phyloP scores from a whole-genome alignment of 176 grass and related monocot species.

The Triticum monococcum region DNA sequence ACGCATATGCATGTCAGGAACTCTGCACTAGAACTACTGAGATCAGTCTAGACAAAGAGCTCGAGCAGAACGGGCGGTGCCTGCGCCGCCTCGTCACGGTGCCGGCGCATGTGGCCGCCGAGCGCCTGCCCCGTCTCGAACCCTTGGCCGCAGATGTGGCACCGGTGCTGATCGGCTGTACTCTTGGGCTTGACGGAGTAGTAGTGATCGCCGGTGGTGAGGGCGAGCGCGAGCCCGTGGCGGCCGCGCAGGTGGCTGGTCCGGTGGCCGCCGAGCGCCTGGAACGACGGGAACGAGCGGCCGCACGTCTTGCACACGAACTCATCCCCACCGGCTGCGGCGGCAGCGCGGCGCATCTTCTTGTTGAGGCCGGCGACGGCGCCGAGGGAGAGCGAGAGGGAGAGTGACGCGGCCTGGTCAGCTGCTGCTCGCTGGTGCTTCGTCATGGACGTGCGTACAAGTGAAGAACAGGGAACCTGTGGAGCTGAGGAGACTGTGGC shows the following conservation, averaged over 20 bases:
- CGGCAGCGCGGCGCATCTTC: not conserved
- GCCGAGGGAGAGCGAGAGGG: not conserved
- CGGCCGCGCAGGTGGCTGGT: conserved; percentile 56
- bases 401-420: not conserved
- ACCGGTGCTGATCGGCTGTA: conserved; percentile 31
- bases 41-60: conserved; percentile 12
- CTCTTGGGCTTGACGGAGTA: not conserved
- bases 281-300: conserved; percentile 55
- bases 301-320: conserved; percentile 56
- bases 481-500: no score
- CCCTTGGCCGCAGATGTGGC: conserved; percentile 50
- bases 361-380: not conserved
- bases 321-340: conserved; percentile 4
- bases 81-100: conserved; percentile 29
- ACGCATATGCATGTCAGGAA: not conserved
- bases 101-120: conserved; percentile 67
- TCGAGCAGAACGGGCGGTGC: conserved; percentile 44
- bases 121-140: conserved; percentile 66
- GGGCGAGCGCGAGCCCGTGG: conserved; percentile 35
- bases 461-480: no score
- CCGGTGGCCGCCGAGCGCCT: conserved; percentile 61
- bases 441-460: not conserved
- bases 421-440: not conserved
- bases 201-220: no score
- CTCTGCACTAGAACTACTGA: not conserved